Conservation (phyloP, 2,329 filamentous ascomycete species). For the Trichoderma pleuroti region DNA sequence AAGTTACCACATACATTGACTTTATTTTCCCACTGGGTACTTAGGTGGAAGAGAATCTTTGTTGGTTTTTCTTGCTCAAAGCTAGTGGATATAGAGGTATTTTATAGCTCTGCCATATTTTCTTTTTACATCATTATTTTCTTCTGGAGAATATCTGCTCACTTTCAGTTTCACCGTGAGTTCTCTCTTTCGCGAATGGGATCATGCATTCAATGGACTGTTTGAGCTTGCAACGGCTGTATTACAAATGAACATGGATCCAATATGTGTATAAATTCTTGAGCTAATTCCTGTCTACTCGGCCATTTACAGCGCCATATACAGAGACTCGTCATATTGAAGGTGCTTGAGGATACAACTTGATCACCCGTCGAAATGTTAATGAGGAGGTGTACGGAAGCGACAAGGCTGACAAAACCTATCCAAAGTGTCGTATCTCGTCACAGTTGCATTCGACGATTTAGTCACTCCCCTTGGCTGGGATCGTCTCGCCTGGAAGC, state of each 20-base stretch:
- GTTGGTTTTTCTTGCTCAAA: not conserved
- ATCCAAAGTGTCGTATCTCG: not conserved
- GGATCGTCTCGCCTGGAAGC: slow-evolving; percentile 32
- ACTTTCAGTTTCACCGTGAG: not conserved
- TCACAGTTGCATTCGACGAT: not conserved
- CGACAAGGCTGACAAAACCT: not conserved
- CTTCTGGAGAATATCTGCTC: not conserved
- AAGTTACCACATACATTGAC: not conserved
- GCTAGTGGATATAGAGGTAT: not conserved
- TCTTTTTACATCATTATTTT: not conserved
- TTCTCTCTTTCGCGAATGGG: not conserved
- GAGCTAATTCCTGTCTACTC: not conserved
- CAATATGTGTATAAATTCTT: not conserved
- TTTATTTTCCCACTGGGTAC: not conserved
- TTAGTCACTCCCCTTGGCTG: not conserved
- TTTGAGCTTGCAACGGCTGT: not conserved
- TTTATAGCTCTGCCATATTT: not conserved
- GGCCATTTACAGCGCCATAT: not conserved
- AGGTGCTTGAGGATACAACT: not conserved
- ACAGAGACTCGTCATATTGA: not conserved
- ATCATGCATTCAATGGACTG: not conserved
- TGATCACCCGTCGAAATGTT: not conserved
- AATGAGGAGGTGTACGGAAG: not conserved
- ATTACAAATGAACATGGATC: not conserved
- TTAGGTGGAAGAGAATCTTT: not conserved